phyloP scores from a whole-genome alignment of 495 filamentous ascomycete species.

The Penicillium flavigenum region DNA sequence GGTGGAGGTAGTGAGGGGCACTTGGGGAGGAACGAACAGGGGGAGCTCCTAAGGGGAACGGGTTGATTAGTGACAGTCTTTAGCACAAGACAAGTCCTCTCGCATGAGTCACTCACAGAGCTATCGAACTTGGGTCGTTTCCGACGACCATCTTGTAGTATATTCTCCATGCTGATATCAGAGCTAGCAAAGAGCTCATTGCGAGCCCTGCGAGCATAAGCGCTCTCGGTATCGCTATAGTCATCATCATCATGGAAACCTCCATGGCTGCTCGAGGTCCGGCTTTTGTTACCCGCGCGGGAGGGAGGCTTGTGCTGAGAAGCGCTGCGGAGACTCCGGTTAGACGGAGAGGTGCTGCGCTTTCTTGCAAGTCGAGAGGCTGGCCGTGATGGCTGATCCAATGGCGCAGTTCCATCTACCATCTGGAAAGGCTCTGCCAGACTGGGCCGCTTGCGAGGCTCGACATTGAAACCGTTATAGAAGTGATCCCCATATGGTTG shows the following conservation, averaged over 20 bases:
- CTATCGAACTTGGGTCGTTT: constrained; percentile 98
- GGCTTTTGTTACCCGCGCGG: constrained; percentile 64
- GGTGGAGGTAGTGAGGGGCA: constrained; percentile 81
- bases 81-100: constrained; percentile 9
- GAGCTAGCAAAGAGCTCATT: constrained; percentile 85
- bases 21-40: constrained; percentile 89
- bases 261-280: constrained; percentile 65
- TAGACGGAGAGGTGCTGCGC: constrained; percentile 82
- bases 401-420: constrained; percentile 50
- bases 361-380: constrained; percentile 65
- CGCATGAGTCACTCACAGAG: constrained; percentile 64
- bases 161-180: constrained; percentile 96
- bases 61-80: constrained; percentile 11
- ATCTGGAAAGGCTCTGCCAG: constrained; percentile 58
- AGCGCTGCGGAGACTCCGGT: constrained; percentile 72
- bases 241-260: constrained; percentile 64
- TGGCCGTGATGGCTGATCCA: constrained; percentile 63
- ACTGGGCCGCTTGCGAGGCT: constrained; percentile 48
- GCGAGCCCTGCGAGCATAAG: constrained; percentile 69
- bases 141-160: constrained; percentile 91
- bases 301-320: constrained; percentile 73
- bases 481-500: constrained; percentile 44
- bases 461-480: constrained; percentile 41
- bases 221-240: constrained; percentile 80
- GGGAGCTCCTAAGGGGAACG: constrained; percentile 73